A percentile compares a stretch with the other conserved stretches of the same genome.
Conservation (phyloP, 192 early-diverging fungal species). For the Gonapodya sp. region DNA sequence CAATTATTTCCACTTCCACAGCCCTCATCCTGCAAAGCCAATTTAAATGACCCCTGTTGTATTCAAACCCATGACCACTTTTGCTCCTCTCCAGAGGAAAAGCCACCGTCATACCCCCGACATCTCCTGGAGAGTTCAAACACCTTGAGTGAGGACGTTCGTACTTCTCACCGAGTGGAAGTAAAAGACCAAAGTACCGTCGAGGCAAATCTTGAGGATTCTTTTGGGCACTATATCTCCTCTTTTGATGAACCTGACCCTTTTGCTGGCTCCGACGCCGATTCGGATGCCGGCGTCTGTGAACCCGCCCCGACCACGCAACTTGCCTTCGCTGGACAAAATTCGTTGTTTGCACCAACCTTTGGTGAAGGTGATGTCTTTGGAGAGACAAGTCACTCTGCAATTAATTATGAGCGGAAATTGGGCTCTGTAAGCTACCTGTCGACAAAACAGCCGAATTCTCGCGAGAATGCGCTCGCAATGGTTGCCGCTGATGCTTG, state of each 20-base stretch:
- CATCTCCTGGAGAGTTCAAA: no score
- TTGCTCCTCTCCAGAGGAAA: neutral
- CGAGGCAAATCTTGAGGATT: no score
- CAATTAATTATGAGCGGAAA: neutral
- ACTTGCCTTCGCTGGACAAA: neutral
- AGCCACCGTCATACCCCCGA: no score
- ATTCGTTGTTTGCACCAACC: no score
- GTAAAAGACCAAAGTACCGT: no score
- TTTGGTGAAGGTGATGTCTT: no score
- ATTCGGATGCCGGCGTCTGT: neutral
- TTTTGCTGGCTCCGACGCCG: neutral
- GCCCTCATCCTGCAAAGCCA: neutral
- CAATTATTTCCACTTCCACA: neutral
- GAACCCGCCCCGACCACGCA: neutral
- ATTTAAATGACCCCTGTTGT: neutral
- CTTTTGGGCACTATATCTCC: neutral
- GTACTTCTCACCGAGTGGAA: no score
- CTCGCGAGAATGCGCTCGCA: neutral
- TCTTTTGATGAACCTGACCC: neutral
- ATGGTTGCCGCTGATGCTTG: neutral
- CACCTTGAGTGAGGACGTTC: neutral
- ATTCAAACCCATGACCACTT: neutral
- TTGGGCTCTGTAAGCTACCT: neutral
- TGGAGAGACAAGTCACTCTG: no score
- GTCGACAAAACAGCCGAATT: neutral